A percentile compares a stretch with the other conserved stretches of the same genome.
Evolutionary conservation across 768 basidiomycete genomes (phyloP).

Genomic region (Hemileccinum rubropunctum): DNA sequence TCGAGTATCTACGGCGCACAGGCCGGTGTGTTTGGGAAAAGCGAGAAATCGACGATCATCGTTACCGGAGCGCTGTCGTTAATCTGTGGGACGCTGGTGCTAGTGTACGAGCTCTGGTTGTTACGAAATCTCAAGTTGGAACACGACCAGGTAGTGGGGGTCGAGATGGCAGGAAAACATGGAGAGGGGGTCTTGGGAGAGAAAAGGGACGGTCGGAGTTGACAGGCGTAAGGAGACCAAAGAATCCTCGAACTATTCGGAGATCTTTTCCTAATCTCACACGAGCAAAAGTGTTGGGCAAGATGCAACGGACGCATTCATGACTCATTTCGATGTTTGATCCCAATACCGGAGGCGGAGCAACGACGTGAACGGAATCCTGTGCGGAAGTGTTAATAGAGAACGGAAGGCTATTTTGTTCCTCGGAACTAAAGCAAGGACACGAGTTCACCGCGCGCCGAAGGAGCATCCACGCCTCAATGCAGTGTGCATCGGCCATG

Average conservation of each 20-base stretch:
- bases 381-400: background rate
- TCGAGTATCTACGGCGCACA: slow-evolving; percentile 51
- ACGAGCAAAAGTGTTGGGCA: background rate
- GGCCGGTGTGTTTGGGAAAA: slow-evolving; percentile 40
- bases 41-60: slow-evolving; percentile 45
- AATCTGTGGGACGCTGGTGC: slow-evolving; percentile 40
- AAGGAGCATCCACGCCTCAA: slow-evolving; percentile 17
- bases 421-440: slow-evolving; percentile 5
- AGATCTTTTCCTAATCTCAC: background rate
- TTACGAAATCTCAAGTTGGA: slow-evolving; percentile 41
- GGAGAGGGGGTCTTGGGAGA: slow-evolving; percentile 39
- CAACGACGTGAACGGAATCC: slow-evolving; percentile 1
- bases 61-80: slow-evolving; percentile 41
- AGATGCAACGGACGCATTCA: background rate
- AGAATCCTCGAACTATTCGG: background rate
- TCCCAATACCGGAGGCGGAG: background rate
- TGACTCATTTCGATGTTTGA: background rate
- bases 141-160: slow-evolving; percentile 42
- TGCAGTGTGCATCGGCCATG: slow-evolving; percentile 11
- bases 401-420: background rate
- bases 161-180: slow-evolving; percentile 40
- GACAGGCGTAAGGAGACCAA: background rate
- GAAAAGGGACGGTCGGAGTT: background rate
- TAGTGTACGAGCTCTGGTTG: slow-evolving; percentile 46
- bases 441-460: slow-evolving; percentile 21